Base-by-base conservation (phyloP, 2,329 filamentous ascomycete genomes). In the Knoxdaviesia capensis region DNA sequence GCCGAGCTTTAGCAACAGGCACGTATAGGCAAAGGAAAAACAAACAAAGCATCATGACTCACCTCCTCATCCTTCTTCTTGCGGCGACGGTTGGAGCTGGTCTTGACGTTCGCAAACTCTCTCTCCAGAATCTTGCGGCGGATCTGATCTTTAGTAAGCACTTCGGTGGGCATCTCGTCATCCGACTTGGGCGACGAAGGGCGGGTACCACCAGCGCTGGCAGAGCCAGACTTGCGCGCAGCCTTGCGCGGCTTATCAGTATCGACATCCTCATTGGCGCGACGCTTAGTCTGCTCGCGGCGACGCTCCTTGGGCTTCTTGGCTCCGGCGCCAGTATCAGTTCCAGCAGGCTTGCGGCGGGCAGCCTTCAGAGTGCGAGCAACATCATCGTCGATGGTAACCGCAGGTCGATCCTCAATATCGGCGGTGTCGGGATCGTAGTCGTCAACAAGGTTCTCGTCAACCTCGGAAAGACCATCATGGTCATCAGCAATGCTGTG, bases 51-150 rank as follows among this genome's bases (percentile, higher is more conserved):
- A 20, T 10, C 31, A 7, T 33, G 8, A 39, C 40, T n/a, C 39
- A 48, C 47, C 38, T 39, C 36, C 20, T 48, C 47, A 35, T 41
- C 47, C 41, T 44, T 90, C 87, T 55, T 87, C 66, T 84, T 84
- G 66, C 84, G 88, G 50, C 80, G 69, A 48, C 77, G 70, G 52
- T 83, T 84, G 43, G 66, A 69, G 7, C 52, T 50, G 64, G 92
- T 92, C 51, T 93, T 66, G 1, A 87, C 86, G 44, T 82, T 82
- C 57, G 94, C 84, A 63, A 96, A 84, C 43, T 83, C 81, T 49
- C 78, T 73, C 53, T 94, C 84, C 42, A 98, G 76, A 20, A 85
- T 87, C 50, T 83, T 71, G 51, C 80, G 77, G 51, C 87, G 75
- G 51, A 83, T 72, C 62, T 94, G 84, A 58, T 90, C 85, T 1